Evolutionary conservation across 192 early-diverging fungal species (phyloP), one percentile per base, ranked within the genome.

Genomic region (Paraglomus occultum): DNA sequence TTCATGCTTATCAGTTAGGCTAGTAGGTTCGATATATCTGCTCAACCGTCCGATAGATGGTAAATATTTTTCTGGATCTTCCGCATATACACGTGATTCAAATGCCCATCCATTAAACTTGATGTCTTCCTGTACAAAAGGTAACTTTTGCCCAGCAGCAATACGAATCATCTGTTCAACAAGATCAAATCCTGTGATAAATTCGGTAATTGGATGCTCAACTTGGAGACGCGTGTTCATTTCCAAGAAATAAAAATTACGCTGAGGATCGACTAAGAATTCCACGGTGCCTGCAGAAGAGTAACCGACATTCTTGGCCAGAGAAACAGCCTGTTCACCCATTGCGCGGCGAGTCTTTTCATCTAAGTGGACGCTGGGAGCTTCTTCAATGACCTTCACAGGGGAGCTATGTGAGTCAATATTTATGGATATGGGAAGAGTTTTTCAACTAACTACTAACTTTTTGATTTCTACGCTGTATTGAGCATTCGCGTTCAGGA

Each of bases 111-210:
- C 95, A 50, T 91, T 83, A 61, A 90, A 87, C 49, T 83, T 79
- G 43, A 95, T 82, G 49, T 94, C 92, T 3, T 77, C 69, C 77
- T 98, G 95, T 12, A 77, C 83, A 40, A 94, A 78, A 9, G 73
- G 58, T 43, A 98, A 80, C 61, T 82, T 79, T 67, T 94, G 87
- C 11, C 85, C 85, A 0, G 93, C 92, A 15, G 95, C 95, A 55
- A 92, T 88, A 59, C 91, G 89, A 70, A 98, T 92, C 95, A 98
- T 98, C 67, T 91, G 90, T 77, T 98, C 94, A 54, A 97, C 95
- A 9, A 97, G 80, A 75, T 98, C 95, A 40, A 96, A 57, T 2
- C 91, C 92, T 0, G 94, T 95, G 40, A 88, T 85, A 39, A 83
- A 84, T 73, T 92, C 91, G 5, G 90, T 92, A 62, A 92, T 87